Percentiles rank a stretch among this genome's conserved stretches.
Evolutionary conservation across 129 eudicot genomes (phyloP).

Genomic region (Escallonia herrerae): DNA sequence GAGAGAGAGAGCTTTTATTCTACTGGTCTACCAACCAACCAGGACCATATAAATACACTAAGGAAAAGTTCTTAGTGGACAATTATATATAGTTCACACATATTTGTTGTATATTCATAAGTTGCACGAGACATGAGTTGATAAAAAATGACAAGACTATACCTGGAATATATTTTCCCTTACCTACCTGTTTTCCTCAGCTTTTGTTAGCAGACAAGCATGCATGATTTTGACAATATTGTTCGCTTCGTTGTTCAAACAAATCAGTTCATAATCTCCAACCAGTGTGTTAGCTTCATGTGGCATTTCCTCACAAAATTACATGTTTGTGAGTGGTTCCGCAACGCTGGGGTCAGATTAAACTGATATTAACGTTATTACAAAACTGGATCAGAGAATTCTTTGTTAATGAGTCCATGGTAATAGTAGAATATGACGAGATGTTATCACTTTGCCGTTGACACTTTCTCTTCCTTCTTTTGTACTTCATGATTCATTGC

Average conservation of each 20-base stretch:
- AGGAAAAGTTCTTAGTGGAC: not conserved
- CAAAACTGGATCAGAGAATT: too few relatives aligned
- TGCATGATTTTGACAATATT: not conserved
- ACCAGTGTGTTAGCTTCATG: not conserved
- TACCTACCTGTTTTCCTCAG: not conserved
- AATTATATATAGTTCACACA: not conserved
- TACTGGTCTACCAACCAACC: not conserved
- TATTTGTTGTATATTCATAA: not conserved
- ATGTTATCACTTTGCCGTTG: too few relatives aligned
- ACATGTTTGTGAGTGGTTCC: too few relatives aligned
- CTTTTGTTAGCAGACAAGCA: not conserved
- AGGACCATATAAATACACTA: constrained; percentile 9
- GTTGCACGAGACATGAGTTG: not conserved
- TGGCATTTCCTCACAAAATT: not conserved
- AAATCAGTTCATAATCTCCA: not conserved
- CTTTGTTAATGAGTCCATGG: too few relatives aligned
- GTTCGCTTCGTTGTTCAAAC: not conserved
- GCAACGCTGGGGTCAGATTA: too few relatives aligned
- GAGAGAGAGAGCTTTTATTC: not conserved
- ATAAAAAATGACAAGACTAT: constrained; percentile 2
- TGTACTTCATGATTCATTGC: too few relatives aligned
- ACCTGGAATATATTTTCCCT: not conserved
- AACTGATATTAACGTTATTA: too few relatives aligned
- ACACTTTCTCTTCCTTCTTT: too few relatives aligned
- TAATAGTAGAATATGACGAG: too few relatives aligned